Percentiles rank a stretch among this genome's conserved stretches.
phyloP scores from a whole-genome alignment of 2,329 filamentous ascomycete genomes.

The Penicillium sp. region DNA sequence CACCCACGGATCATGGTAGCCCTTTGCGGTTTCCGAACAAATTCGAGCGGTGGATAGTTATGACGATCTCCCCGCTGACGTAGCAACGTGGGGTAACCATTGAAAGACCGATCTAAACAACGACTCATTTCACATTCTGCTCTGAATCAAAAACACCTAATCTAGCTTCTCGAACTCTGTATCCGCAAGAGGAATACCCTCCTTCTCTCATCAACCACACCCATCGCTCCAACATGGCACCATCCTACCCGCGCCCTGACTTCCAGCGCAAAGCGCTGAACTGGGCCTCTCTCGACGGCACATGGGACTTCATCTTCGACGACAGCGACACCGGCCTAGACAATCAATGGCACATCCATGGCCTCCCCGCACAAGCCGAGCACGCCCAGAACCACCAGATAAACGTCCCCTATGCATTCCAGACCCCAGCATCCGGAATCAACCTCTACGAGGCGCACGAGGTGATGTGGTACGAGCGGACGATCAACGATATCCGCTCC shows the following conservation, averaged over 20 bases:
- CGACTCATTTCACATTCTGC: neutral
- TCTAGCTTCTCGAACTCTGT: neutral
- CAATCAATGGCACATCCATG: slow-evolving; percentile 53
- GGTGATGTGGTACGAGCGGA: slow-evolving; percentile 64
- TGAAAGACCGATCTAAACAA: neutral
- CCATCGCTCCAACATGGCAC: slow-evolving; percentile 1
- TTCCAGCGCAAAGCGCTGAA: slow-evolving; percentile 56
- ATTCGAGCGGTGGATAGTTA: no score
- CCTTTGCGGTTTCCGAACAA: no score
- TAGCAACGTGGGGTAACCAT: slow-evolving; percentile 22
- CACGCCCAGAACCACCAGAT: slow-evolving; percentile 53
- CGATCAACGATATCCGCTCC: slow-evolving; percentile 51
- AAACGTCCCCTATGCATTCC: slow-evolving; percentile 64
- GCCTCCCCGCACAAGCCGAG: slow-evolving; percentile 44
- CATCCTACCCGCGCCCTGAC: slow-evolving; percentile 61
- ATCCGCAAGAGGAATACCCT: neutral
- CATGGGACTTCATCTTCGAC: slow-evolving; percentile 65
- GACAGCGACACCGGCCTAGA: slow-evolving; percentile 58
- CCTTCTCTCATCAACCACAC: neutral
- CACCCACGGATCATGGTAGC: no score
- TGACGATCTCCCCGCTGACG: slow-evolving; percentile 15
- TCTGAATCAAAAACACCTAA: neutral
- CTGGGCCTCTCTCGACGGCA: slow-evolving; percentile 62
- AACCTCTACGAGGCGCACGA: slow-evolving; percentile 62
- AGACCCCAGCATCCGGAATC: slow-evolving; percentile 62